Base-by-base conservation (phyloP, 352 stramenopile species). In the Phytophthora fragariae region DNA sequence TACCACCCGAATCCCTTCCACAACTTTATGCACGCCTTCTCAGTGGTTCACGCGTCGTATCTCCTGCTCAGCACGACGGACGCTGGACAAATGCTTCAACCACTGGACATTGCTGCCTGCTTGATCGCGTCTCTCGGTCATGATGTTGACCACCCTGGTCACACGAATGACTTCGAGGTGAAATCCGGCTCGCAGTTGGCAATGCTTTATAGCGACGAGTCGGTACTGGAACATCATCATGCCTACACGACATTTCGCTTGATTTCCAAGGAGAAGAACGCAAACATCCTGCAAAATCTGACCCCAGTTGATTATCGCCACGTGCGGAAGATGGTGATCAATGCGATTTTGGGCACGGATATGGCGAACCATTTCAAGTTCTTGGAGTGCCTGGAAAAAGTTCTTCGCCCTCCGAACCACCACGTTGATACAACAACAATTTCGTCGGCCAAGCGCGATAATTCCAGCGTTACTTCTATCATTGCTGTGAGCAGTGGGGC, bases 1-100 rank as follows among this genome's bases (percentile, higher is more conserved):
- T 96, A 96, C 72, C 89, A 95, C 70, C 88, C 88, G 44, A 96
- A 96, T 65, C 89, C 93, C 52, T 98, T 98, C 73, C 92, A 98
- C 80, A 98, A 97, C 82, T 98, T 95, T 68, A 54, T 92, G 66
- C 94, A 98, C 71, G 94, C 89, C 14, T 90, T 97, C 61, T 93
- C 89, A 2, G 92, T 97, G 29, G 82, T 97, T 31, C 93, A 98
- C 75, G 81, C 90, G 24, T 77, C 81, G 6, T 98, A 97, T 63
- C 62, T 95, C 24, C 80, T 98, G 53, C 70, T 98, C 15, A 92
- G 82, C 24, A 97, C 88, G 5, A 93, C 79, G 0, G 77, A 88
- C 31, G 89, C 85, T 2, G 56, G 66, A 0, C 80, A 90, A 55
- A 79, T 96, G 77, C 70, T 98, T 47, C 83, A 89, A 29, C 89